Base-by-base conservation (phyloP, 2,329 filamentous ascomycete genomes). In the Dactylella cylindrospora region DNA sequence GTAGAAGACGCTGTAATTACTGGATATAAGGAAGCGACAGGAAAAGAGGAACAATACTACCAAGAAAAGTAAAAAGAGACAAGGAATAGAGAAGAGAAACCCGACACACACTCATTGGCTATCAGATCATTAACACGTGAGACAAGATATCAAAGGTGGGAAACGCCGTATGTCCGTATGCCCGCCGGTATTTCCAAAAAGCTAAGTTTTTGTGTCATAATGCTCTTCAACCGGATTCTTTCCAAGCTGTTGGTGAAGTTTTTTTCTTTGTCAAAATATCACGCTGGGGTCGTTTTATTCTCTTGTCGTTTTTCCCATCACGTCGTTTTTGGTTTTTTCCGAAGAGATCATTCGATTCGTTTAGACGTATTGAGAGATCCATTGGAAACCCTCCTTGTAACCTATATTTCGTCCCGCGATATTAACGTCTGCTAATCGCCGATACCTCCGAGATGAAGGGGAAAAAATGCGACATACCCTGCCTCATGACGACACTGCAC, bases 401-500 rank as follows among this genome's bases (percentile, higher is more conserved):
- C 87, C 83, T 85, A 67, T 57, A 46, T 13, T 29, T 31, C 28
- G 57, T 38, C 45, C 65, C 23, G 66, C 54, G 70, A 67, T 28
- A 32, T 20, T n/a, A 19, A n/a, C 12, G 12, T 17, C 28, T 8
- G 15, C 22, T 12, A 31, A 32, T 17, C 5, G 3, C 7, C 8
- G 28, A 5, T 20, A 26, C 17, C 12, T 19, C 35, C 12, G 12
- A 28, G 15, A 31, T 3, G 22, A 38, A n/a, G 12, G 17, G n/a
- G 10, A 29, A 25, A 29, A 26, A 25, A 62, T 31, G 25, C 31
- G 10, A 75, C 80, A 69, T 70, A 85, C 83, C 93, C 79, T 97
- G 91, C 75, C 91, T 83, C 89, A 96, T 95, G 66, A 97, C 91
- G 68, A 97, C 90, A 70, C 88, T 95, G 82, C 90, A 97, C 93